Base-by-base conservation (phyloP, 352 stramenopile species). In the Phytopythium cucurbitacearum region DNA sequence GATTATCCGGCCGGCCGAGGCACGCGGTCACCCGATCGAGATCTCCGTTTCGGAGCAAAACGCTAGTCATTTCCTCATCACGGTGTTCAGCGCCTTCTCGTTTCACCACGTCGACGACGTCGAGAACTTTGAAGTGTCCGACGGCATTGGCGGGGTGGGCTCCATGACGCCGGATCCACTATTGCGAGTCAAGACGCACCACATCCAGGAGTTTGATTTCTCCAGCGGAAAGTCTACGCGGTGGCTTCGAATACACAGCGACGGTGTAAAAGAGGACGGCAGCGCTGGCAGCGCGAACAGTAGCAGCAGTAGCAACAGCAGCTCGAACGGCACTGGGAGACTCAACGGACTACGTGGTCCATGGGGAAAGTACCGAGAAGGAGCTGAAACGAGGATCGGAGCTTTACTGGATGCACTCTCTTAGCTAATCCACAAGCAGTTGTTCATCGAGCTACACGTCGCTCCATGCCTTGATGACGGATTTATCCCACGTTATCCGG, bases 171-270 rank as follows among this genome's bases (percentile, higher is more conserved):
- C 74, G 15, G 72, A 80, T 53, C 76, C 81, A 15, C 58, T 87
- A 50, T 53, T 89, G 11, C 75, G 75, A 7, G 75, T 91, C 21
- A 71, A 78, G 7, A 91, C 81, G 44, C 73, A 73, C 10, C 81
- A 91, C 62, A 81, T 91, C 15, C 81, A 91, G 48, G 78, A 91
- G 47, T 88, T 91, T 54, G 81, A 91, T 57, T 88, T 91, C 46
- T 73, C 59, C 0, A 76, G 57, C n/a, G 72, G 74, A 37, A 88
- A 85, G 42, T 89, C 81, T 0, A 79, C 74, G 10, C 78, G 81
- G 7, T 89, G 78, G 78, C 43, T 89, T 36, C 62, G 69, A 43
- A 80, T 89, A 53, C 72, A 77, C 34, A 67, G 73, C 0, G 77
- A 89, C 57, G 74, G 73, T 8, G 70, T 77, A 35, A 80, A 85